Conservation (phyloP, 1,284 basidiomycete species). For the Pseudozyma sp. region DNA sequence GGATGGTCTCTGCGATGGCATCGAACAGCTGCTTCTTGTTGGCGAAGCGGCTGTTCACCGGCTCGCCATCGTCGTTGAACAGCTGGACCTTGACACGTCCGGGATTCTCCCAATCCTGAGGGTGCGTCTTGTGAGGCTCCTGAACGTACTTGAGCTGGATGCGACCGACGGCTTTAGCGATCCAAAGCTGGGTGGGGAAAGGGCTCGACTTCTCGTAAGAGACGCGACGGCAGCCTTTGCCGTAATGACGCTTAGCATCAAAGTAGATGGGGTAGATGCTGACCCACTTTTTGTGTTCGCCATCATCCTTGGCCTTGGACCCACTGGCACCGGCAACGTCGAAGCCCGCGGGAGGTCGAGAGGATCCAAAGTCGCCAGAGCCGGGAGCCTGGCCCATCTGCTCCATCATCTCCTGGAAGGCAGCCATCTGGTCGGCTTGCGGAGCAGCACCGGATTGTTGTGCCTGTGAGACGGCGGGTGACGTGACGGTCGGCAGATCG, state of each 20-base stretch:
- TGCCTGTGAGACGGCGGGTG: constrained; percentile 40
- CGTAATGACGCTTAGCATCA: constrained; percentile 89
- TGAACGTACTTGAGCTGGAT: constrained; percentile 84
- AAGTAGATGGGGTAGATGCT: constrained; percentile 96
- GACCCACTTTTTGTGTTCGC: constrained; percentile 78
- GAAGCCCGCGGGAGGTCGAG: constrained; percentile 18
- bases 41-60: constrained; percentile 79
- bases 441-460: constrained; percentile 17
- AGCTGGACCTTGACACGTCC: constrained; percentile 82
- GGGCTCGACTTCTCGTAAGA: constrained; percentile 83
- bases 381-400: constrained; percentile 54
- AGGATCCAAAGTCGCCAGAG: constrained; percentile 33
- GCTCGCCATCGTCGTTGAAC: constrained; percentile 82
- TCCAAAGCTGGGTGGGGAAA: constrained; percentile 92
- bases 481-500: constrained; percentile 55
- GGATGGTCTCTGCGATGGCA: constrained; percentile 52
- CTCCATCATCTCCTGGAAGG: constrained; percentile 64
- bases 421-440: constrained; percentile 56
- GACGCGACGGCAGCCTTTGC: constrained; percentile 83
- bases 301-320: constrained; percentile 39
- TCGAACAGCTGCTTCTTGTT: constrained; percentile 77
- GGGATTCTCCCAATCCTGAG: constrained; percentile 91
- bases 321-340: constrained; percentile 18
- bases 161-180: constrained; percentile 82
- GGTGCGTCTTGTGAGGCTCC: constrained; percentile 85